Conservation (phyloP, 441 rosid species). For the Arabidopsis hybrid region DNA sequence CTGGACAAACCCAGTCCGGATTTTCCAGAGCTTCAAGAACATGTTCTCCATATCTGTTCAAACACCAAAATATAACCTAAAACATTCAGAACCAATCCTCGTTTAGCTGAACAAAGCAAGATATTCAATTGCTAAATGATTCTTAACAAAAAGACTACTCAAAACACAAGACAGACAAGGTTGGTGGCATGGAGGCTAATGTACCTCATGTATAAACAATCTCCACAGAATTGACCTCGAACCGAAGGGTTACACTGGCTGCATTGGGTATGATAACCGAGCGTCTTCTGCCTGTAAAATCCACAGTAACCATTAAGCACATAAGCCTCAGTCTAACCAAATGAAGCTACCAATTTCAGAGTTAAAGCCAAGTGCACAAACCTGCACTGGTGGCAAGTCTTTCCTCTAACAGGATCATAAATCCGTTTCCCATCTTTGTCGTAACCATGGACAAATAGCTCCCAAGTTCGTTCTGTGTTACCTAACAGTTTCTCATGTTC, state of each 20-base stretch:
- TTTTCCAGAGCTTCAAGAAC: slow-evolving; percentile 86
- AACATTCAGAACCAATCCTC: slow-evolving; percentile 22
- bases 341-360: not conserved
- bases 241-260: slow-evolving; percentile 59
- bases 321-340: not conserved
- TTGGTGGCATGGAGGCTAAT: not conserved
- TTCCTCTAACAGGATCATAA: slow-evolving; percentile 78
- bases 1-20: slow-evolving; percentile 84
- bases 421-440: slow-evolving; percentile 74
- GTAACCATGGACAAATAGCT: slow-evolving; percentile 74
- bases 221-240: slow-evolving; percentile 97
- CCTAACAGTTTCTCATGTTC: slow-evolving; percentile 82
- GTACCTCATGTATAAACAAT: slow-evolving; percentile 87
- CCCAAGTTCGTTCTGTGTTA: slow-evolving; percentile 62
- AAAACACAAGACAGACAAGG: slow-evolving; percentile 20
- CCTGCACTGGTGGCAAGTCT: slow-evolving; percentile 99
- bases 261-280: slow-evolving; percentile 84
- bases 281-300: slow-evolving; percentile 87
- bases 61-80: not conserved
- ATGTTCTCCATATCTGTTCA: slow-evolving; percentile 87
- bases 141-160: not conserved
- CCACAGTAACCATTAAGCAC: not conserved
- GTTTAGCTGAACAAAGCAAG: not conserved
- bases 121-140: not conserved
- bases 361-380: slow-evolving; percentile 11